These are phyloP conservation scores for Xylariaceae sp. DNA, from an alignment of 2,329 filamentous ascomycete genomes.

Conservation along the genomic window DNA sequence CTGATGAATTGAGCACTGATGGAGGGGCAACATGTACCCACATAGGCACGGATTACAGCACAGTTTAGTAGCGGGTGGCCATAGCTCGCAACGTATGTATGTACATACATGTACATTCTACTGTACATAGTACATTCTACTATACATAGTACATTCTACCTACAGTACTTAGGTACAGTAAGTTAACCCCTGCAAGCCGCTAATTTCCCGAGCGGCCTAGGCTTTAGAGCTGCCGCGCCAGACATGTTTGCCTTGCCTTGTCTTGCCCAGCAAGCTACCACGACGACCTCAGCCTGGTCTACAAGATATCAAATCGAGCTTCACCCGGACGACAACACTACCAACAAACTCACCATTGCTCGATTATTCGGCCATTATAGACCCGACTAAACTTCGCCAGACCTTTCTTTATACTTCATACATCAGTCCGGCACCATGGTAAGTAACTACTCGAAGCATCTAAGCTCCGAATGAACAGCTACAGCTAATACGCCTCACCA, in stretches of 20 bases:
- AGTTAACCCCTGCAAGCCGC: slow-evolving; percentile 7
- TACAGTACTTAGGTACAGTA: too few species aligned
- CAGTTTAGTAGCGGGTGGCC: not conserved
- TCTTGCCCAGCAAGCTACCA: slow-evolving; percentile 11
- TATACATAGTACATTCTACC: too few species aligned
- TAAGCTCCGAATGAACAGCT: slow-evolving; percentile 24
- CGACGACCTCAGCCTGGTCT: not conserved
- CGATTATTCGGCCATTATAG: not conserved
- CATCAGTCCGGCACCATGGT: slow-evolving; percentile 36
- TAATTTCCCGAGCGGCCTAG: slow-evolving; percentile 2
- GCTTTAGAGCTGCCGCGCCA: slow-evolving; percentile 25
- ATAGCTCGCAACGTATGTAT: not conserved
- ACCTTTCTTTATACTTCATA: slow-evolving; percentile 2
- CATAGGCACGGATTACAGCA: not conserved
- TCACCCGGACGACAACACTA: slow-evolving; percentile 20
- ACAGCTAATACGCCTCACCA: slow-evolving; percentile 37
- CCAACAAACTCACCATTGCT: slow-evolving; percentile 1
- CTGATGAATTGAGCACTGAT: slow-evolving; percentile 15
- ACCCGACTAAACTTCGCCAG: not conserved
- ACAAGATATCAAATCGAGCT: slow-evolving; percentile 4
- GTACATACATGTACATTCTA: too few species aligned
- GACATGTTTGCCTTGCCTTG: slow-evolving; percentile 31
- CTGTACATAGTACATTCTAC: too few species aligned
- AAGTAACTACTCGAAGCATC: slow-evolving; percentile 25
- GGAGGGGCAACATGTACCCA: slow-evolving; percentile 16